These are phyloP conservation scores for Globisporangium lucens DNA, from an alignment of 352 stramenopile genomes.

Conservation along the genomic window DNA sequence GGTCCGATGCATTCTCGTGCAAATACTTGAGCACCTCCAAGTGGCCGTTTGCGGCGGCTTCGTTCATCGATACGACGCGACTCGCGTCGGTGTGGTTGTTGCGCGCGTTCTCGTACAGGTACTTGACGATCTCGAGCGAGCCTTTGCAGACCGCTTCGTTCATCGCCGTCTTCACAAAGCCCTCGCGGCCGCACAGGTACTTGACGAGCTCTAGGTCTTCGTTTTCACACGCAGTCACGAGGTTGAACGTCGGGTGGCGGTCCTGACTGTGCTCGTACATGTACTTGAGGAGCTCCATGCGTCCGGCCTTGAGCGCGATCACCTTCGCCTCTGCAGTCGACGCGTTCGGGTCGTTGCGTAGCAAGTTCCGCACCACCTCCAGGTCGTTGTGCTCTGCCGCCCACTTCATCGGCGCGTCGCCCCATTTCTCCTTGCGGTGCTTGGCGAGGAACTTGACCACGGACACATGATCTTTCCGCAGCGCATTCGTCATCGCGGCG, in stretches of 20 bases:
- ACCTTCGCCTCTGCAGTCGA: constrained; percentile 46
- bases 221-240: constrained; percentile 37
- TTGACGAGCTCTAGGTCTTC: constrained; percentile 48
- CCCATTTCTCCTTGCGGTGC: constrained; percentile 45
- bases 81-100: constrained; percentile 44
- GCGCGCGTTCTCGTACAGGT: constrained; percentile 38
- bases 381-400: constrained; percentile 36
- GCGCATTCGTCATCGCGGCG: constrained; percentile 29
- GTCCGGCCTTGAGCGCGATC: constrained; percentile 34
- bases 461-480: constrained; percentile 30
- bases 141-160: constrained; percentile 40
- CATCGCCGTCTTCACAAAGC: constrained; percentile 58
- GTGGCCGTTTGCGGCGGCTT: constrained; percentile 32
- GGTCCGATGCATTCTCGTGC: constrained; percentile 24
- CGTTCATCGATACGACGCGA: constrained; percentile 44
- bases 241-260: constrained; percentile 34
- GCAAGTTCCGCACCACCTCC: constrained; percentile 26
- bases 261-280: constrained; percentile 53
- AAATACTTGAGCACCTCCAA: constrained; percentile 34
- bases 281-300: constrained; percentile 45
- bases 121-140: constrained; percentile 44
- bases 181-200: constrained; percentile 42
- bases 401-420: constrained; percentile 30
- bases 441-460: constrained; percentile 49
- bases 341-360: constrained; percentile 28